Evolutionary conservation across 2,329 filamentous ascomycete species (phyloP), one percentile per base, ranked within the genome.

Genomic region (Zasmidium angulare): DNA sequence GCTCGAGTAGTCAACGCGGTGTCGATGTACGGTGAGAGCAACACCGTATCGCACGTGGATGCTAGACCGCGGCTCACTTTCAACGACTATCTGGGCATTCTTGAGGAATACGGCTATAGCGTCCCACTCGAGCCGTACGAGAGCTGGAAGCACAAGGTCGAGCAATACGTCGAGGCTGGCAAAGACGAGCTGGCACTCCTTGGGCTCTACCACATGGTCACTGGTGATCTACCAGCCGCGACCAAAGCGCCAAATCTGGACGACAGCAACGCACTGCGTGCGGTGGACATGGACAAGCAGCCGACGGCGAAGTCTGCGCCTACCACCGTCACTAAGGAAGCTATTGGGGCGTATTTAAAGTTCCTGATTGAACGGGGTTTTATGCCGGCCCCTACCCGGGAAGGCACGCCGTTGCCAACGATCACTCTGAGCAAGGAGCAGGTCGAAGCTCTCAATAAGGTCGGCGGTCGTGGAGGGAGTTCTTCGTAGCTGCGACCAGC

Each of bases 1-100:
- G 85, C 88, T 1, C 82, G 85, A n/a, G 84, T 96, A 7, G 89
- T 96, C 23, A 86, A 91, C 19, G 90, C 92, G 0, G 81, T 88
- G 3, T 83, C 86, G 0, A 81, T 96, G 67, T 83, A 88, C 69
- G 79, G 83, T 60, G 60, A 63, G 46, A 66, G 65, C 47, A 66
- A 67, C 17, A 64, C 55, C 7, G 90, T 96, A 3, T 83, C 86
- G 1, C 91, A 96, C 66, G 87, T 95, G 50, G 96, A 91, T 1
- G 85, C 84, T 2, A 90, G 93, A 73, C 91, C 91, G 1, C 82
- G 91, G 17, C 82, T 95, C 46, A 86, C 85, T 1, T 88, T 93
- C 81, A 91, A 89, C 76, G 82, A 91, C 71, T 96, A 86, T 76
- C 81, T 95, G n/a, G 82, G 83, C 20, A 80, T 84, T 0, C 80